These are phyloP conservation scores for Lactuca saligna DNA, from an alignment of 129 eudicot genomes.

Conservation along the genomic window DNA sequence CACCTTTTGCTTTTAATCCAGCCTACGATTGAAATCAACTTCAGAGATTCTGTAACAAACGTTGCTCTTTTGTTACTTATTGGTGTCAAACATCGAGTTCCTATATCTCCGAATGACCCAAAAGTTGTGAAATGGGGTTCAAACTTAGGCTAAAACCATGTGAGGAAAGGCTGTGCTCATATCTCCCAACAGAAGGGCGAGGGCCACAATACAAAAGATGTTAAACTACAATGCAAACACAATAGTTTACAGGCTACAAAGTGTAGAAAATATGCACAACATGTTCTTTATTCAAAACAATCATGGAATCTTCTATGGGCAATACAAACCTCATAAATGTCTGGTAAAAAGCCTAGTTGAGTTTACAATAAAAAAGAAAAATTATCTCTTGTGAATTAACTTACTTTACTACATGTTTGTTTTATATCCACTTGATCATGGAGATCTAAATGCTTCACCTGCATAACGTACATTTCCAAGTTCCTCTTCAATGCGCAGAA, in stretches of 20 bases:
- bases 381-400: constrained; percentile 17
- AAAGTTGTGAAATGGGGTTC: too few species aligned
- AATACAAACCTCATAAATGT: constrained; percentile 14
- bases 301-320: neutral
- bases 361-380: constrained; percentile 21
- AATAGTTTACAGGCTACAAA: neutral
- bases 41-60: too few species aligned
- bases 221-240: neutral
- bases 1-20: too few species aligned
- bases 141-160: too few species aligned
- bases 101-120: too few species aligned
- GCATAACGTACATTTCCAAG: constrained; percentile 95
- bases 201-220: constrained; percentile 13
- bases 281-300: neutral
- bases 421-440: constrained; percentile 28
- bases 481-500: constrained; percentile 96
- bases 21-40: too few species aligned
- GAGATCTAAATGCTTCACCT: constrained; percentile 90
- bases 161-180: neutral
- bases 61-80: too few species aligned
- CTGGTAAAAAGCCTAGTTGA: constrained; percentile 34
- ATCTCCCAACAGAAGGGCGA: neutral
- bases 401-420: constrained; percentile 10
- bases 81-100: too few species aligned
- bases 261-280: constrained; percentile 6